Evolutionary conservation across 1,139 yeast genomes (phyloP).

Genomic region (Yamadazyma epiphylla): DNA sequence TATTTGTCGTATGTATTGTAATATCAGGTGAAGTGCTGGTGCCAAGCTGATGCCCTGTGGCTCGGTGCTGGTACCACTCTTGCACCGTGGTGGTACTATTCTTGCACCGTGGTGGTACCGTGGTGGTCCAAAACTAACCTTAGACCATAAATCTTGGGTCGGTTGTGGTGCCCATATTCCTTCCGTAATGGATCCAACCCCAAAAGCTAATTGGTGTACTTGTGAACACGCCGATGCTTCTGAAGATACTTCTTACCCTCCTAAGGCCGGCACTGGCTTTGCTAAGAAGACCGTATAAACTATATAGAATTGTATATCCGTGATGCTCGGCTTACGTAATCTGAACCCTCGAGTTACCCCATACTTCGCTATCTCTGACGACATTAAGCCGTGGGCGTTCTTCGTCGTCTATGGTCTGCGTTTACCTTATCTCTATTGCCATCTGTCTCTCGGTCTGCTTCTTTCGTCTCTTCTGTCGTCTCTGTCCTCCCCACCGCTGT

Average conservation of each 20-base stretch:
- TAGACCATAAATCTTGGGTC: slow-evolving; percentile 33
- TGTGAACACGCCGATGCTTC: slow-evolving; percentile 28
- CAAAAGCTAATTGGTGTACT: slow-evolving; percentile 37
- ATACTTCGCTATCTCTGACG: neutral
- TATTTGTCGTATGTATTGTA: slow-evolving; percentile 11
- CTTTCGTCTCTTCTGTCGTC: too few relatives aligned
- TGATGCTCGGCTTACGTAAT: slow-evolving; percentile 5
- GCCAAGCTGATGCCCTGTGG: too few relatives aligned
- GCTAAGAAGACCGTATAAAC: slow-evolving; percentile 19
- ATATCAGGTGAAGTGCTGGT: too few relatives aligned
- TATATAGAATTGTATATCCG: neutral
- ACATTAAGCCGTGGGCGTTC: neutral
- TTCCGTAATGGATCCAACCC: slow-evolving; percentile 30
- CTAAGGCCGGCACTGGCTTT: slow-evolving; percentile 42
- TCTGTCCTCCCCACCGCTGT: too few relatives aligned
- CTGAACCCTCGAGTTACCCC: slow-evolving; percentile 1
- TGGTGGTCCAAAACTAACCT: slow-evolving; percentile 1
- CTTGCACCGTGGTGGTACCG: too few relatives aligned
- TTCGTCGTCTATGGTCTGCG: too few relatives aligned
- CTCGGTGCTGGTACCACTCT: too few relatives aligned
- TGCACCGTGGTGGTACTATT: too few relatives aligned
- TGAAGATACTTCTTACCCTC: slow-evolving; percentile 29
- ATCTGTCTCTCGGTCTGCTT: too few relatives aligned
- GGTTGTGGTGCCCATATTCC: slow-evolving; percentile 34
- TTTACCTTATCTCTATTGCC: too few relatives aligned